Evolutionary conservation across 331 rosid genomes (phyloP).

Genomic region (Acacia concinna): DNA sequence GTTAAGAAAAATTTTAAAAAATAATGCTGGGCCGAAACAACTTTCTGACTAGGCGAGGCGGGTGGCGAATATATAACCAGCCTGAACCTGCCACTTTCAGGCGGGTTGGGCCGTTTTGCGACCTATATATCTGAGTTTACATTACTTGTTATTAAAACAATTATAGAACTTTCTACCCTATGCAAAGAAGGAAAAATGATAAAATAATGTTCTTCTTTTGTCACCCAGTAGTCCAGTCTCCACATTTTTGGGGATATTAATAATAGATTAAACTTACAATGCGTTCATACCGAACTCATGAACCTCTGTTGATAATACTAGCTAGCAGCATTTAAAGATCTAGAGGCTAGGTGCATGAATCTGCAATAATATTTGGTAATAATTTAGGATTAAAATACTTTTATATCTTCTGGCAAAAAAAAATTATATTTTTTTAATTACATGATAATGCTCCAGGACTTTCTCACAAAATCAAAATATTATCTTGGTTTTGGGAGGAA

Average conservation of each 20-base stretch:
- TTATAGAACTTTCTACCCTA: not conserved
- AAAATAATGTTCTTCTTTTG: not conserved
- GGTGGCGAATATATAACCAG: too few relatives aligned
- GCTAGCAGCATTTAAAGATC: not conserved
- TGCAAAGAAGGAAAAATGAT: not conserved
- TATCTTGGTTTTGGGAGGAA: not conserved
- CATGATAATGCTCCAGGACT: not conserved
- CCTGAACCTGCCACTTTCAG: too few relatives aligned
- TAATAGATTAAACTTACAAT: not conserved
- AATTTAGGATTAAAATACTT: not conserved
- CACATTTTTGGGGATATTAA: not conserved
- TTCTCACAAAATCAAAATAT: not conserved
- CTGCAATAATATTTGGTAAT: not conserved
- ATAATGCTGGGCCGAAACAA: too few relatives aligned
- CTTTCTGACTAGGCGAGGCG: too few relatives aligned
- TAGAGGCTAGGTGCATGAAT: not conserved
- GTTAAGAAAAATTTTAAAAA: too few relatives aligned
- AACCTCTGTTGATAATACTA: not conserved
- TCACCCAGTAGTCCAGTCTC: not conserved
- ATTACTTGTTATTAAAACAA: too few relatives aligned
- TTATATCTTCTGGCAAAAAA: too few relatives aligned
- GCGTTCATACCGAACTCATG: not conserved
- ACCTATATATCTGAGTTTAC: too few relatives aligned
- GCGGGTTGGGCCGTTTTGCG: too few relatives aligned
- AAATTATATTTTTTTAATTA: too few relatives aligned